Conservation (phyloP, 2,329 filamentous ascomycete genomes). For the Magnaporthiopsis incrustans region DNA sequence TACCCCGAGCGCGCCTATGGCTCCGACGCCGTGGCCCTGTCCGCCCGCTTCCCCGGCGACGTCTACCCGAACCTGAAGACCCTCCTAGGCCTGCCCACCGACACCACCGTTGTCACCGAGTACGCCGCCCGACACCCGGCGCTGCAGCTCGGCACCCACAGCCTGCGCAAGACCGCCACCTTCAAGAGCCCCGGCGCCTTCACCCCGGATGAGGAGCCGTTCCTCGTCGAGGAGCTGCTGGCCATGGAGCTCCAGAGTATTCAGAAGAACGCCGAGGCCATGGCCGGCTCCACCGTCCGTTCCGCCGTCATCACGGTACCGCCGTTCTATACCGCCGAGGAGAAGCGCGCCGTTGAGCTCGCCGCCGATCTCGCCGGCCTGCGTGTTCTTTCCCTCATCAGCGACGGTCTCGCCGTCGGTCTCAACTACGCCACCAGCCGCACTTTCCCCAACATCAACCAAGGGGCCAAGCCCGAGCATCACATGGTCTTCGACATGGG, state of each 20-base stretch:
- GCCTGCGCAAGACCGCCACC: conserved; percentile 60
- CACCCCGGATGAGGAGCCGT: conserved; percentile 51
- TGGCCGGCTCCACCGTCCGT: conserved; percentile 69
- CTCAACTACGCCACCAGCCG: conserved; percentile 91
- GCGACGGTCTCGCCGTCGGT: conserved; percentile 85
- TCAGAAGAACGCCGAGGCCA: conserved; percentile 74
- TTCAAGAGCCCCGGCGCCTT: conserved; percentile 69
- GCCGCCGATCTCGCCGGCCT: conserved; percentile 84
- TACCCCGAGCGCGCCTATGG: conserved; percentile 91
- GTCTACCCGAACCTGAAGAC: conserved; percentile 92
- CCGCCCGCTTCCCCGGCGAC: conserved; percentile 82
- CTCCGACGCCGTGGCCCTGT: conserved; percentile 79
- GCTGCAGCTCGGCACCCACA: conserved; percentile 56
- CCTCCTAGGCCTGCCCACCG: conserved; percentile 66
- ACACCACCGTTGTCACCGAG: conserved; percentile 52
- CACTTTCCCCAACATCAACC: conserved; percentile 76
- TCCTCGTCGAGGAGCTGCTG: conserved; percentile 84
- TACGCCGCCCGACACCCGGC: conserved; percentile 74
- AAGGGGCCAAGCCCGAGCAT: conserved; percentile 79
- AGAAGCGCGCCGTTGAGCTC: conserved; percentile 77
- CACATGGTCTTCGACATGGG: conserved; percentile 98
- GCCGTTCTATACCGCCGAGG: conserved; percentile 80
- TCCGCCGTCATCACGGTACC: conserved; percentile 87
- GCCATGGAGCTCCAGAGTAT: conserved; percentile 95
- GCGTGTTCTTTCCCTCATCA: conserved; percentile 76